Conservation (phyloP, 208 protist species). For the Cochliopodium minus region DNA sequence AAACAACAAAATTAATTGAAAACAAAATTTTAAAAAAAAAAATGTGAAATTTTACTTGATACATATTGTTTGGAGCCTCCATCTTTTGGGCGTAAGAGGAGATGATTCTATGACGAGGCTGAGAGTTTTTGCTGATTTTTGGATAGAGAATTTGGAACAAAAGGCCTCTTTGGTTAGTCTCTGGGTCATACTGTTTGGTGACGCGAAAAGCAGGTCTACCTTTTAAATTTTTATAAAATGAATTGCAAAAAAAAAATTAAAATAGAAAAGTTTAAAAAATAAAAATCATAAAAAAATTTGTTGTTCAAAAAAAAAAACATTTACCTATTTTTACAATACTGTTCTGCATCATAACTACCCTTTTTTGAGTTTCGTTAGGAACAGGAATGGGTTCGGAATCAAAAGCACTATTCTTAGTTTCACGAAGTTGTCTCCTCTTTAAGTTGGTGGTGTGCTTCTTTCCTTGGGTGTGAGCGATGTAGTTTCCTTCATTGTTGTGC, state of each 20-base stretch:
- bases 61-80: conserved; percentile 23
- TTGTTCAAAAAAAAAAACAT: no score
- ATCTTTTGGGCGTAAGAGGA: conserved; percentile 64
- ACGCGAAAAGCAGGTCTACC: conserved; percentile 60
- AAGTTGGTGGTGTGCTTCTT: conserved; percentile 73
- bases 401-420: conserved; percentile 11
- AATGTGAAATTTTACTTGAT: no score
- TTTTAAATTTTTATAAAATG: no score
- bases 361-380: neutral
- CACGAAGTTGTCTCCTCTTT: conserved; percentile 26
- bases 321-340: conserved; percentile 57
- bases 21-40: no score
- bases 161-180: conserved; percentile 29
- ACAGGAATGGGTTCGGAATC: neutral
- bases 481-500: conserved; percentile 75
- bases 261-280: no score
- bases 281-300: no score
- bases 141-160: conserved; percentile 39
- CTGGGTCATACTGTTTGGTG: conserved; percentile 46
- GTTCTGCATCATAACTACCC: neutral
- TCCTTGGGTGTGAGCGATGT: conserved; percentile 78
- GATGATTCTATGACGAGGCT: conserved; percentile 64
- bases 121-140: conserved; percentile 54
- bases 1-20: no score
- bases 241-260: no score